Evolutionary conservation across 495 filamentous ascomycete species (phyloP).

Genomic region (Penicillium atrosanguineum): DNA sequence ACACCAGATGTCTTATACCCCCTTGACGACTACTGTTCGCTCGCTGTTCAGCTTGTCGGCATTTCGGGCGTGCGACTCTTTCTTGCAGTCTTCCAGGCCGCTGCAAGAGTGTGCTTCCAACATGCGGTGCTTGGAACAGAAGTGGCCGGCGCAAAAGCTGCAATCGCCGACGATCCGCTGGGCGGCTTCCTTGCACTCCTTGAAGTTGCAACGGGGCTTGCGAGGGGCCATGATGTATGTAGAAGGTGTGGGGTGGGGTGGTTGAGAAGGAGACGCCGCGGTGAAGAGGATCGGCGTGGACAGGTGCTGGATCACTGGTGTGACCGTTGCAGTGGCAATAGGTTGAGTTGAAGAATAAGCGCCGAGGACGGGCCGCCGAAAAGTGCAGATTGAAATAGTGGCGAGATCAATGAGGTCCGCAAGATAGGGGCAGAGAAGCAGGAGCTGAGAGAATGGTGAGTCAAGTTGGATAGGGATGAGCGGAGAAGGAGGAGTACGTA

Average conservation of each 20-base stretch:
- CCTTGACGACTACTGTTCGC: slow-evolving; percentile 70
- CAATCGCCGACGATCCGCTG: slow-evolving; percentile 95
- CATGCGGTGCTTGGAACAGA: slow-evolving; percentile 90
- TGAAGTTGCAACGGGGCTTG: slow-evolving; percentile 84
- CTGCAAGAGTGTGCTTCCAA: slow-evolving; percentile 90
- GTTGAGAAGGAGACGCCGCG: slow-evolving; percentile 1
- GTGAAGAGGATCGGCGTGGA: background rate
- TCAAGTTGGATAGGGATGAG: slow-evolving; percentile 34
- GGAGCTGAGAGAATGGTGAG: slow-evolving; percentile 31
- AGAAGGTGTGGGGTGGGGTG: slow-evolving; percentile 5
- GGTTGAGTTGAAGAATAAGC: slow-evolving; percentile 13
- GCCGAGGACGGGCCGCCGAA: slow-evolving; percentile 16
- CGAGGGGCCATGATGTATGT: slow-evolving; percentile 56
- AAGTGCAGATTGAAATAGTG: slow-evolving; percentile 8
- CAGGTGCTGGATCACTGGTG: background rate
- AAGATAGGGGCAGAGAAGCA: slow-evolving; percentile 21
- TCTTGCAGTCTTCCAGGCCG: slow-evolving; percentile 96
- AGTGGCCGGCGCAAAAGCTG: slow-evolving; percentile 89
- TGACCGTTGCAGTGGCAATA: background rate
- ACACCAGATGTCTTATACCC: slow-evolving; percentile 45
- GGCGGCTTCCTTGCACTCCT: slow-evolving; percentile 79
- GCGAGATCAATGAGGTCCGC: slow-evolving; percentile 22
- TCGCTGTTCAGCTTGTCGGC: slow-evolving; percentile 87
- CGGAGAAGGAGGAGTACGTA: slow-evolving; percentile 23
- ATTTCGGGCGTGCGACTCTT: slow-evolving; percentile 89